Conservation (phyloP, 768 basidiomycete species). For the Dictyophora rubrovolvata region DNA sequence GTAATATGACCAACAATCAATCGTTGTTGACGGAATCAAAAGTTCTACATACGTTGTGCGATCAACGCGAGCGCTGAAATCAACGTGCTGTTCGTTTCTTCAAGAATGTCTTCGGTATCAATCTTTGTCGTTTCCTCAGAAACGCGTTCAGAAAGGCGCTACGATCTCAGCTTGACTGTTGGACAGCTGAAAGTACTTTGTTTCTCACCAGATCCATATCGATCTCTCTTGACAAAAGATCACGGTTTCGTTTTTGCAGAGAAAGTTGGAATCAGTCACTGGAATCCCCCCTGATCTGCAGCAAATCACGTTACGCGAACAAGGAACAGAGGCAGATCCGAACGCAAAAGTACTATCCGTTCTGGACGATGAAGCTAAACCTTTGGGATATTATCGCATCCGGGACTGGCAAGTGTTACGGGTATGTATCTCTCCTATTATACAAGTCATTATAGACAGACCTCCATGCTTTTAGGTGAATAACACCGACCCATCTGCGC, state of each 20-base stretch:
- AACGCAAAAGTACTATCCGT: constrained; percentile 31
- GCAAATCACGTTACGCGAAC: constrained; percentile 48
- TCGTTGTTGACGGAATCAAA: background rate
- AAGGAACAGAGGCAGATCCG: constrained; percentile 35
- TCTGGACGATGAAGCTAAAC: constrained; percentile 56
- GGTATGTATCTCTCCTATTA: constrained; percentile 32
- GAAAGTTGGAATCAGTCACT: constrained; percentile 83
- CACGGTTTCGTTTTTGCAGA: constrained; percentile 28
- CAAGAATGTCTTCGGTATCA: constrained; percentile 33
- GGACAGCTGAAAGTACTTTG: constrained; percentile 67
- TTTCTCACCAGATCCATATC: background rate
- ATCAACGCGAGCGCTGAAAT: background rate
- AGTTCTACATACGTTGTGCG: background rate
- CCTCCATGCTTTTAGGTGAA: constrained; percentile 36
- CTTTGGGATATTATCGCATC: constrained; percentile 66
- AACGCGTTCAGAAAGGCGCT: constrained; percentile 80
- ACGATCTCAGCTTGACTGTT: constrained; percentile 67
- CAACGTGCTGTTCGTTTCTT: background rate
- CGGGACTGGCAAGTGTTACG: constrained; percentile 72
- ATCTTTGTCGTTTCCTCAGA: constrained; percentile 80
- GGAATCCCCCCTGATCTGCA: constrained; percentile 77
- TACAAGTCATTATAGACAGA: background rate
- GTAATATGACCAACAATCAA: background rate
- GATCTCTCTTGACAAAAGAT: background rate
- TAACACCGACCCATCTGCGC: constrained; percentile 66